Evolutionary conservation across 2,329 filamentous ascomycete genomes (phyloP).

Genomic region (Knoxdaviesia proteae): DNA sequence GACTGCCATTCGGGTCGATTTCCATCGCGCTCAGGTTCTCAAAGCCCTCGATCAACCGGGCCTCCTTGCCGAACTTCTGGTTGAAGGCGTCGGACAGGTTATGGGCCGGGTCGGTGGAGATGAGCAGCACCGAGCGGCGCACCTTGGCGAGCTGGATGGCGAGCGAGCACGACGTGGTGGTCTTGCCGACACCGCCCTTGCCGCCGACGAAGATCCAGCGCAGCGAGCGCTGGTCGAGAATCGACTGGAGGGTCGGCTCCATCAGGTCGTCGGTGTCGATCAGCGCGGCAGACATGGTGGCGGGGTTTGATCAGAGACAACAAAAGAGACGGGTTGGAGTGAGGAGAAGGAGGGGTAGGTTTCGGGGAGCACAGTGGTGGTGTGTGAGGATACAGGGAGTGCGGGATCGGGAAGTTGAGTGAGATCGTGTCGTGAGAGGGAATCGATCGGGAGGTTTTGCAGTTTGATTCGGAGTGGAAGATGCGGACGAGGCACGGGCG

Average conservation of each 20-base stretch:
- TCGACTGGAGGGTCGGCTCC: slow-evolving; percentile 82
- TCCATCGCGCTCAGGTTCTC: slow-evolving; percentile 95
- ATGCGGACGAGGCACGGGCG: too few relatives aligned
- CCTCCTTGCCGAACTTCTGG: slow-evolving; percentile 98
- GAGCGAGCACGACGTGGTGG: slow-evolving; percentile 95
- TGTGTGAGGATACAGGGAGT: too few relatives aligned
- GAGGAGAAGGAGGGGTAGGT: not conserved
- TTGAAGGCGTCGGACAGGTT: slow-evolving; percentile 95
- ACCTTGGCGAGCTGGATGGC: slow-evolving; percentile 93
- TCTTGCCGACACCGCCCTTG: slow-evolving; percentile 97
- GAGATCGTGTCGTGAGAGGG: too few relatives aligned
- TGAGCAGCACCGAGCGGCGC: slow-evolving; percentile 87
- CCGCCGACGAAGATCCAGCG: slow-evolving; percentile 99
- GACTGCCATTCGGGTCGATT: slow-evolving; percentile 94
- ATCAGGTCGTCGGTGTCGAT: slow-evolving; percentile 45
- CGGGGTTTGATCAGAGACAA: not conserved
- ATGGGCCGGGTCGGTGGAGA: slow-evolving; percentile 95
- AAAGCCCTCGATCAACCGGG: slow-evolving; percentile 77
- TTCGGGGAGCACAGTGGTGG: too few relatives aligned
- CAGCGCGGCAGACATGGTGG: slow-evolving; percentile 18
- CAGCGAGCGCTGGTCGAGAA: slow-evolving; percentile 84
- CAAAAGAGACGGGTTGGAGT: not conserved
- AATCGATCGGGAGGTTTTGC: too few relatives aligned
- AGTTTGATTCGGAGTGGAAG: too few relatives aligned
- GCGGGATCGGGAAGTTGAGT: too few relatives aligned